Base-by-base conservation (phyloP, 2,329 filamentous ascomycete species). In the Fusarium xyrophilum region DNA sequence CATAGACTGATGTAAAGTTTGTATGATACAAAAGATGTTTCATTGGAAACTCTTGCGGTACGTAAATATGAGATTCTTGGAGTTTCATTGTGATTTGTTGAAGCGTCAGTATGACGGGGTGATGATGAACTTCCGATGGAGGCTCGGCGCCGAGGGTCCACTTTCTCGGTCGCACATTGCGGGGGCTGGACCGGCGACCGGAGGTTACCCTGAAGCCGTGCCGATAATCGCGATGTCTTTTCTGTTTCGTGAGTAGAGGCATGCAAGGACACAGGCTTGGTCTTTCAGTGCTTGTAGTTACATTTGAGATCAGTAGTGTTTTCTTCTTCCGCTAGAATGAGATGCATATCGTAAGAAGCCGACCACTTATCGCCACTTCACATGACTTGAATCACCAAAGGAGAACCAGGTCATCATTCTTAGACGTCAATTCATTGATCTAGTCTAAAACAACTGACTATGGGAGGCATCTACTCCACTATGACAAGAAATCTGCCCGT, bases 51-150 rank as follows among this genome's bases (percentile, higher is more conserved):
- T 27, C 1, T 23, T 32, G 36, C 9, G 15, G 13, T 14, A 33
- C 17, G 17, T 46, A 33, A n/a, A 23, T 1, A 39, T 25, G n/a
- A 25, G 32, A 38, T n/a, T 15, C 30, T 54, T 32, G 32, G 17
- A n/a, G 13, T 11, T 19, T 33, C 32, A 25, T 42, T 43, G 5
- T 35, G 23, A 4, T 15, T 5, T 27, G 8, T 6, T 9, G 25
- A 32, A 32, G 47, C 68, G 68, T 70, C 68, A 70, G 68, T 56
- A 71, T 70, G 68, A 70, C 65, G 68, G 38, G 10, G 27, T 9
- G 12, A 68, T 65, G 56, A 68, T 65, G 56, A 71, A 36, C 6
- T 44, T 43, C 62, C 48, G 65, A 46, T n/a, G 3, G 4, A 2
- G 35, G 13, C 44, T 63, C 66, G 66, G 66, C 35, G 57, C 62